Evolutionary conservation across 805 yeast species (phyloP), one percentile per base, ranked within the genome.

Genomic region (Suhomyces emberorum): DNA sequence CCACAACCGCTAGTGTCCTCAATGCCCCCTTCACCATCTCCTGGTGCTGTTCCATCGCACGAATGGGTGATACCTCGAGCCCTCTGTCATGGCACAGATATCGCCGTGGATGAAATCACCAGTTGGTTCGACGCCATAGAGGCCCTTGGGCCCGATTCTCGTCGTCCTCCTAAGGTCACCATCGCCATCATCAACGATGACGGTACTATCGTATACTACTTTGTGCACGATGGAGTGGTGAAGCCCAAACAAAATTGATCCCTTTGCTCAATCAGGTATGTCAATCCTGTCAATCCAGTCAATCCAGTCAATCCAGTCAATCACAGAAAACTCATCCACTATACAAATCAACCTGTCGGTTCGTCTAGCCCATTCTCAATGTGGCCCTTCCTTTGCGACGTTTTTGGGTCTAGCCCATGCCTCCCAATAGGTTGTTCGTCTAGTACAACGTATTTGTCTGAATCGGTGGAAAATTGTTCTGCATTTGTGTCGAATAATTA

Each of bases 141-240:
- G 1, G 39, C 42, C 4, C 27, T 52, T 1, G 34, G 29, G 4
- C 33, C 14, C 7, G n/a, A 37, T 7, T 16, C 15, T 7, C 10
- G 3, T 5, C 18, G 19, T 4, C 1, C 35, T 16, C 50, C 75
- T 18, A 59, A 79, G 38, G 43, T 83, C 3, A 61, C 80, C 0
- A 43, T 78, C 20, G 88, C 76, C 0, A 62, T 83, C 6, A 70
- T 75, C 2, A 79, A 75, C 46, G 72, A 72, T 37, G 93, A 83
- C 52, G 81, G 87, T 2, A 79, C 88, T 0, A 69, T 81, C 14
- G 81, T 81, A n/a, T 83, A 78, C 47, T 83, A 83, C 54, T 74
- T 76, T 52, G 66, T 80, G 12, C 77, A 81, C 53, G 78, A 77
- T 47, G 89, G 89, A 3, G 57, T 82, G 7, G 76, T 70, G 22